Evolutionary conservation across 2,329 filamentous ascomycete species (phyloP), one percentile per base, ranked within the genome.

Genomic region (Xylaria sp.): DNA sequence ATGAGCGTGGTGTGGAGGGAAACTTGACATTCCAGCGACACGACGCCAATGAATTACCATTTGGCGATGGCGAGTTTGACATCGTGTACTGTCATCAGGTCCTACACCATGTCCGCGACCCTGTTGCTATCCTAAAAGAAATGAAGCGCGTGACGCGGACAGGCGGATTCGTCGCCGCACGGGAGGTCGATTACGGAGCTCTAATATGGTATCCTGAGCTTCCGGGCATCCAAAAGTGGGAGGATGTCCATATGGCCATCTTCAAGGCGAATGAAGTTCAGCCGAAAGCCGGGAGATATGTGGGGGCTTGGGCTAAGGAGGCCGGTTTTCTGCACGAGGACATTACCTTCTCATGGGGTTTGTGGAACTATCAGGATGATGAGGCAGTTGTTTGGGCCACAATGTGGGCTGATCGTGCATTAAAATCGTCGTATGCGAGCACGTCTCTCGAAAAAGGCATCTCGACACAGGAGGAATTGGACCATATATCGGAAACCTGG

Each of bases 71-170:
- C 33, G 75, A 80, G 2, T 90, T 90, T 69, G 88, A 90, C 71
- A 76, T 90, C n/a, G 87, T 89, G 6, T 85, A 86, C 72, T 84
- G 83, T 28, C 86, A 88, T 72, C 87, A 89, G 74, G 83, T 90
- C 3, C 79, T 90, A 10, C 82, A 85, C 70, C 88, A 90, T 76
- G 78, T 90, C 4, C 76, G 79, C 26, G 80, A 86, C 67, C 87
- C 87, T 0, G 77, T 86, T 0, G 74, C 77, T 1, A 83, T 85
- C 3, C 75, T 89, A 66, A 77, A 78, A 26, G 85, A 88, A 73
- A 87, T 90, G 85, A 80, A 82, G 13, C 81, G 85, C 0, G 85
- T 90, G 1, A 78, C 81, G 26, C 59, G 64, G 86, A 72, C 84
- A 3, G 88, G 87, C 2, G 79, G 89, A 4, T 77, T 90, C 23